Conservation (phyloP, 2,329 filamentous ascomycete species). For the Aurifilum marmelostoma region DNA sequence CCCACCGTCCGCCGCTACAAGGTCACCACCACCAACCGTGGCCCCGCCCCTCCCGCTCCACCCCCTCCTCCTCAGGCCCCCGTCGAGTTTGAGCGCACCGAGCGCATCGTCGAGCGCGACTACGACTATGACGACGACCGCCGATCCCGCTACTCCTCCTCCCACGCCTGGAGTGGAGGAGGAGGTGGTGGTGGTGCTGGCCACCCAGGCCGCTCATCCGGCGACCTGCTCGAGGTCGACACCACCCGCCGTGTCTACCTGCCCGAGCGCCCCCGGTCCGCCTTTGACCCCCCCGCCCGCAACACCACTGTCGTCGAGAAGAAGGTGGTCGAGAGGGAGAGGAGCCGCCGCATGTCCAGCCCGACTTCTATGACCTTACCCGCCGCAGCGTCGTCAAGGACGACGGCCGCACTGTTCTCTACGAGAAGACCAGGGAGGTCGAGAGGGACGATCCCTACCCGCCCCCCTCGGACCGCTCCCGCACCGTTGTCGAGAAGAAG, state of each 20-base stretch:
- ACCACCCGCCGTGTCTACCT: conserved; percentile 44
- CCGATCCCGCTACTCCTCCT: conserved; percentile 49
- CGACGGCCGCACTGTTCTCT: conserved; percentile 34
- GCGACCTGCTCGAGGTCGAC: conserved; percentile 48
- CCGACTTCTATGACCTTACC: conserved; percentile 26
- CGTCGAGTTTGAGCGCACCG: conserved; percentile 45
- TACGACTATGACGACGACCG: conserved; percentile 50
- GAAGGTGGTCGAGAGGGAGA: conserved; percentile 38
- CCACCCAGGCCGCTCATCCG: conserved; percentile 40
- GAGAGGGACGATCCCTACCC: conserved; percentile 25
- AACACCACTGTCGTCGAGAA: conserved; percentile 37
- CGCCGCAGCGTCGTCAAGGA: conserved; percentile 30
- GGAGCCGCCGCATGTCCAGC: conserved; percentile 19
- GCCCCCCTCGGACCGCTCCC: conserved; percentile 18
- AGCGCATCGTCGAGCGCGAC: conserved; percentile 37
- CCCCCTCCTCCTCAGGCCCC: conserved; percentile 18
- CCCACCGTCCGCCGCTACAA: conserved; percentile 57
- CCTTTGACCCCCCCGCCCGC: conserved; percentile 44
- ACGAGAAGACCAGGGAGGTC: conserved; percentile 34
- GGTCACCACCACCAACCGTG: conserved; percentile 42
- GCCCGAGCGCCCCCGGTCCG: conserved; percentile 56
- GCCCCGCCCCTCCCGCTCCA: not conserved
- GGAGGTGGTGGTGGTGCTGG: not conserved
- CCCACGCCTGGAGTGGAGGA: conserved; percentile 31
- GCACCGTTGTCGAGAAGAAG: conserved; percentile 26